These are phyloP conservation scores for Ophiostoma pallidulum DNA, from an alignment of 2,329 filamentous ascomycete genomes.

Conservation along the genomic window DNA sequence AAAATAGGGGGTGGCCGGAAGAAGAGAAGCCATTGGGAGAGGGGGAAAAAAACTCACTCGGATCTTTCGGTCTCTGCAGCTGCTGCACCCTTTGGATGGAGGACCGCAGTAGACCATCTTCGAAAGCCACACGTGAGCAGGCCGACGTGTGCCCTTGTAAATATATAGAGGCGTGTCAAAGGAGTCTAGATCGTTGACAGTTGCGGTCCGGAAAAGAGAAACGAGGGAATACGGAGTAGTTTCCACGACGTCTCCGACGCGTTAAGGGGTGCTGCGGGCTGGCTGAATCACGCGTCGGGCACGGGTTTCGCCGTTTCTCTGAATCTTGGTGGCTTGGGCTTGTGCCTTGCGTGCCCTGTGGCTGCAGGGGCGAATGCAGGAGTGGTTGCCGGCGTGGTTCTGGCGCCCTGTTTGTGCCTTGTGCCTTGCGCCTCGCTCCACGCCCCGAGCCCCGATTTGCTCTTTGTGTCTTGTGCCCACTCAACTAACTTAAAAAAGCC, in stretches of 20 bases:
- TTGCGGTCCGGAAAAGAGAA: not conserved
- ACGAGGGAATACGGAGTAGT: not conserved
- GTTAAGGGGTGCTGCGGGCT: constrained; percentile 7
- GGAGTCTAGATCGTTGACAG: not conserved
- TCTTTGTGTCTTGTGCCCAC: not conserved
- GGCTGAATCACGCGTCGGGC: constrained; percentile 1
- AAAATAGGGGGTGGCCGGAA: not conserved
- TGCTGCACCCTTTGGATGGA: constrained; percentile 47
- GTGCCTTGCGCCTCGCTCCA: not conserved
- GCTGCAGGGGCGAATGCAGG: not conserved
- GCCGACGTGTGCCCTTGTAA: not conserved
- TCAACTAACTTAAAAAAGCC: too few species aligned
- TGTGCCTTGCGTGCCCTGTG: not conserved
- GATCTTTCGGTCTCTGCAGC: constrained; percentile 46
- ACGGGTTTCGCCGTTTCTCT: not conserved
- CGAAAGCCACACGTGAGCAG: not conserved
- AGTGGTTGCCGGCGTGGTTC: not conserved
- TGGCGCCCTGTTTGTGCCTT: not conserved
- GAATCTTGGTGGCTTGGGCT: not conserved
- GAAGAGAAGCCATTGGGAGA: not conserved
- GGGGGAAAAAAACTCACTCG: constrained; percentile 33
- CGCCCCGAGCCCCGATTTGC: not conserved
- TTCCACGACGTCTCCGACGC: too few species aligned
- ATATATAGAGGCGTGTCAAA: not conserved
- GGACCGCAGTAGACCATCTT: constrained; percentile 50